Evolutionary conservation across 1,284 basidiomycete genomes (phyloP).

Genomic region (Pascua sp.): DNA sequence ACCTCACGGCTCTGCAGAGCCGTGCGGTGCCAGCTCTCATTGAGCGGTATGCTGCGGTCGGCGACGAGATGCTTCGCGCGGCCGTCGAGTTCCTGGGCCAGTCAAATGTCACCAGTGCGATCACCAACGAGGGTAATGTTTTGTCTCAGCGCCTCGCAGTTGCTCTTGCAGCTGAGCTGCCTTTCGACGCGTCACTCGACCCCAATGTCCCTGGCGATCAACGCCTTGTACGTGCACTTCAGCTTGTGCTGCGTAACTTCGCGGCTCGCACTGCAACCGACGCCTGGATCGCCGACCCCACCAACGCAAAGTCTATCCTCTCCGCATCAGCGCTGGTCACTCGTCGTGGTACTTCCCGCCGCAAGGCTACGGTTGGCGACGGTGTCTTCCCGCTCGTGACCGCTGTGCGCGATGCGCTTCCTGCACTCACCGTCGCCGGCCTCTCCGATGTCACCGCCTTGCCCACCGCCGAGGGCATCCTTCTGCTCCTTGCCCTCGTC

Average conservation of each 20-base stretch:
- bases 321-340: constrained; percentile 24
- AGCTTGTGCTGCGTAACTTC: constrained; percentile 30
- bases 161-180: constrained; percentile 11
- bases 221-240: constrained; percentile 24
- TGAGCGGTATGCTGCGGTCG: not conserved
- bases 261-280: constrained; percentile 15
- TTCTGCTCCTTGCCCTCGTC: constrained; percentile 24
- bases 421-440: constrained; percentile 1
- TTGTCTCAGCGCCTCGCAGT: not conserved
- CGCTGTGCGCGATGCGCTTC: constrained; percentile 21
- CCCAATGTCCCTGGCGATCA: constrained; percentile 22
- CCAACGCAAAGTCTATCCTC: constrained; percentile 32
- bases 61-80: not conserved
- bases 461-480: constrained; percentile 2
- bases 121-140: not conserved
- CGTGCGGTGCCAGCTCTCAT: constrained; percentile 1
- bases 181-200: constrained; percentile 35
- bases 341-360: constrained; percentile 23
- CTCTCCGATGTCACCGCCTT: not conserved
- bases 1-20: constrained; percentile 13
- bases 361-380: constrained; percentile 28
- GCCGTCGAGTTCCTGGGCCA: constrained; percentile 12
- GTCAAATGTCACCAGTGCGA: constrained; percentile 3
- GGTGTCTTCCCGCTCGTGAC: constrained; percentile 33
- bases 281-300: constrained; percentile 24